phyloP scores from a whole-genome alignment of 2,329 filamentous ascomycete genomes.

The Thielaviopsis punctulata region DNA sequence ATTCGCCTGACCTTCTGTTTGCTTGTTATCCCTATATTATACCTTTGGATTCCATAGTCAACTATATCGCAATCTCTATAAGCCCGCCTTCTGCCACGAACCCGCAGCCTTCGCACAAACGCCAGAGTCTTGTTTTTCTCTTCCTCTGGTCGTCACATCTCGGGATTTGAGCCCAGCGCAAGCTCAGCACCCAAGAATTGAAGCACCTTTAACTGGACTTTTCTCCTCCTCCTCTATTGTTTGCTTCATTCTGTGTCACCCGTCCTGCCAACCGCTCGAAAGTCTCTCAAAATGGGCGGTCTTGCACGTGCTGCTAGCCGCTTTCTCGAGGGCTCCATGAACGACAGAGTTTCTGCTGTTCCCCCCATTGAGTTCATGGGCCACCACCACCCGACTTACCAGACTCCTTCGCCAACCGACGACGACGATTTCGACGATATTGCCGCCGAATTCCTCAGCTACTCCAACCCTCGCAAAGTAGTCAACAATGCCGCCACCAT shows the following conservation, averaged over 20 bases:
- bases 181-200: neutral
- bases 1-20: neutral
- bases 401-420: constrained; percentile 12
- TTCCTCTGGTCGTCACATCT: too few relatives aligned
- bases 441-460: constrained; percentile 12
- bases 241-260: neutral
- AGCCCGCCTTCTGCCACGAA: too few relatives aligned
- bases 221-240: neutral
- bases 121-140: too few relatives aligned
- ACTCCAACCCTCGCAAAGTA: constrained; percentile 8
- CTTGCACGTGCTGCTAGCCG: constrained; percentile 23
- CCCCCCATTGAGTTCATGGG: constrained; percentile 53
- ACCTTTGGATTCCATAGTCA: too few relatives aligned
- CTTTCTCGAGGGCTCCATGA: constrained; percentile 74
- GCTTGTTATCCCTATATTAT: too few relatives aligned
- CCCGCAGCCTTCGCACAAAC: too few relatives aligned
- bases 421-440: constrained; percentile 14
- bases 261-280: neutral
- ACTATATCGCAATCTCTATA: too few relatives aligned
- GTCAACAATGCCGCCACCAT: constrained; percentile 1
- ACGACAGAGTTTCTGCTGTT: constrained; percentile 53
- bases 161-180: too few relatives aligned
- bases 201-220: neutral
- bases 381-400: constrained; percentile 1
- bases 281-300: constrained; percentile 7